Conservation (phyloP, 768 basidiomycete species). For the Trametes sanguinea region DNA sequence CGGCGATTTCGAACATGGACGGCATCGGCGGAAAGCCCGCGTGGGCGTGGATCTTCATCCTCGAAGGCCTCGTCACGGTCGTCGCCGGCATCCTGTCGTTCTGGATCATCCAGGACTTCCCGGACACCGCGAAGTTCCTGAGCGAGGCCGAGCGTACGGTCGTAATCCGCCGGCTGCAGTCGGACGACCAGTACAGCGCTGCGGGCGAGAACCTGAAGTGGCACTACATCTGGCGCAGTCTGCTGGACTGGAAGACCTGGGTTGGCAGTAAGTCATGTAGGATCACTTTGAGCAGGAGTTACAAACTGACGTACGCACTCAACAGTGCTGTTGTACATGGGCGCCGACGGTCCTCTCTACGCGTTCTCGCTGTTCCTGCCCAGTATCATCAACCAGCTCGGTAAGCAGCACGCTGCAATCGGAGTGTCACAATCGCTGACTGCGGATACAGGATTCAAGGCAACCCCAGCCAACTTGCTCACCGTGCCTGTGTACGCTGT, state of each 20-base stretch:
- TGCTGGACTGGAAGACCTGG: constrained; percentile 79
- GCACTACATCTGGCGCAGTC: constrained; percentile 60
- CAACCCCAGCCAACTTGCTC: constrained; percentile 72
- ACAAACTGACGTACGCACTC: neutral
- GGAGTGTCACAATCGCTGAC: constrained; percentile 35
- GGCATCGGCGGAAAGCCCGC: constrained; percentile 68
- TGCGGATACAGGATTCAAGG: constrained; percentile 53
- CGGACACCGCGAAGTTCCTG: constrained; percentile 78
- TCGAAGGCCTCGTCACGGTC: constrained; percentile 70
- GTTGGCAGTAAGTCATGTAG: constrained; percentile 36
- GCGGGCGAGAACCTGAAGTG: constrained; percentile 61
- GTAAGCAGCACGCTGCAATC: constrained; percentile 35
- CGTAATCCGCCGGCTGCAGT: constrained; percentile 64
- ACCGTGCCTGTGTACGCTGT: constrained; percentile 77
- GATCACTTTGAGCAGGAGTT: neutral
- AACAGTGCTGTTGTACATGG: constrained; percentile 57
- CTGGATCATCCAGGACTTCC: constrained; percentile 83
- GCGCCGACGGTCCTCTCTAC: constrained; percentile 67
- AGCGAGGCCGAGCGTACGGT: constrained; percentile 69
- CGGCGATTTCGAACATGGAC: constrained; percentile 70
- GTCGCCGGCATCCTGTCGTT: constrained; percentile 66
- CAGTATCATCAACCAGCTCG: constrained; percentile 71
- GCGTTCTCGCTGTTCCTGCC: constrained; percentile 80
- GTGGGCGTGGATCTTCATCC: constrained; percentile 76
- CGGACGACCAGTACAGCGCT: constrained; percentile 71